Base-by-base conservation (phyloP, 1,284 basidiomycete species). In the Cutaneotrichosporon sp. region DNA sequence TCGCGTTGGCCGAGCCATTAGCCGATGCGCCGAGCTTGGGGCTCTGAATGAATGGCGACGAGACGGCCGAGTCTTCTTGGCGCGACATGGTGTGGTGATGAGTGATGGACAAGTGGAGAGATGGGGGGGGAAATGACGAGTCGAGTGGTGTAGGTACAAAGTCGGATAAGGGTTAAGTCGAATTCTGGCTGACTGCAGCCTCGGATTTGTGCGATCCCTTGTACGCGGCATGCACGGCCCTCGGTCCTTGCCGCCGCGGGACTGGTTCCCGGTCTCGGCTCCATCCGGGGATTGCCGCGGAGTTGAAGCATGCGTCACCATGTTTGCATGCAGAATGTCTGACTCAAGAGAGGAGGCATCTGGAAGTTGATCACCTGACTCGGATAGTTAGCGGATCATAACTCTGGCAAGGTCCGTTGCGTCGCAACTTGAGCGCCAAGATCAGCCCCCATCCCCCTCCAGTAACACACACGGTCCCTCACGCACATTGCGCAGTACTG, bases 41-140 rank as follows among this genome's bases (percentile, higher is more conserved):
- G 51, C 56, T 58, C 42, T 53, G 56, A n/a, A 57, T 59, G 60
- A 62, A 68, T 11, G 66, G 66, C 9, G 58, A 61, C 16, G 66
- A 68, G 11, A 68, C 66, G 52, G 60, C 64, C 36, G 62, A 63
- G 64, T 68, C 66, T 38, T 21, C 21, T 16, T 21, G 22, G n/a
- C 38, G 58, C 9, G 58, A 42, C n/a, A 36, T 40, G 9, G 49
- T 40, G 57, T 49, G 30, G 14, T 21, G 42, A 31, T 46, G 40
- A 47, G 16, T 22, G 38, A 11, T 18, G 26, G 42, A 30, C 5
- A 31, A 13, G n/a, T 32, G 22, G 18, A 2, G 30, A 18, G 51
- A 32, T 52, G 6, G 13, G n/a, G 13, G n/a, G 30, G 8, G 51
- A 52, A 10, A n/a, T 2, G 18, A 18, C 2, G 4, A n/a, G 18